Conservation (phyloP, 208 protist species). For the Trypanosoma mega region DNA sequence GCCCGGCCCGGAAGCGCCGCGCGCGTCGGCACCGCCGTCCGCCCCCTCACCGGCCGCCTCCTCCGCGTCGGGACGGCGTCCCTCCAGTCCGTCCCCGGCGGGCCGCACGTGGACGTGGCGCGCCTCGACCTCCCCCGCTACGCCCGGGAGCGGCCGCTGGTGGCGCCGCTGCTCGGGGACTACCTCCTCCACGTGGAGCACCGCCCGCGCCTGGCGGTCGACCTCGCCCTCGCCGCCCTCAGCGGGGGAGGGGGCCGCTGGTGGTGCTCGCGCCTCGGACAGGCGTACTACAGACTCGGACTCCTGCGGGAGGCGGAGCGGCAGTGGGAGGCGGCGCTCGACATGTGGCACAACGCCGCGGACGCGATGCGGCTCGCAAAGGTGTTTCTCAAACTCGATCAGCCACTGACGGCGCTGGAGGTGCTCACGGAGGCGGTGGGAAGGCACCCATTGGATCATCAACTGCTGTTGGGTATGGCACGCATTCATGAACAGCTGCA, state of each 20-base stretch:
- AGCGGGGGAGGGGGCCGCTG: constrained; percentile 88
- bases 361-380: constrained; percentile 92
- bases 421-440: constrained; percentile 74
- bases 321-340: constrained; percentile 83
- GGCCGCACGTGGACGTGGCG: constrained; percentile 85
- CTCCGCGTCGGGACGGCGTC: constrained; percentile 94
- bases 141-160: constrained; percentile 76
- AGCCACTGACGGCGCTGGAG: constrained; percentile 93
- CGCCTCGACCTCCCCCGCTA: constrained; percentile 90
- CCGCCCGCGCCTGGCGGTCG: constrained; percentile 88
- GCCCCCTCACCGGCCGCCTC: constrained; percentile 89
- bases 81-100: constrained; percentile 65
- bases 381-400: constrained; percentile 92
- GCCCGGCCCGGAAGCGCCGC: constrained; percentile 72
- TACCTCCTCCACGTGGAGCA: constrained; percentile 95
- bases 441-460: constrained; percentile 84
- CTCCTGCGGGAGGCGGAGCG: constrained; percentile 94
- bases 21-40: constrained; percentile 44
- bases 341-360: constrained; percentile 78
- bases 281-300: constrained; percentile 94
- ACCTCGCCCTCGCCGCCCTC: constrained; percentile 74
- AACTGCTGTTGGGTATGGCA: constrained; percentile 85
- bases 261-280: constrained; percentile 94
- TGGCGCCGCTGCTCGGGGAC: constrained; percentile 94
- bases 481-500: constrained; percentile 91